phyloP scores from a whole-genome alignment of 1,284 basidiomycete genomes.

The Porodaedalea pini region DNA sequence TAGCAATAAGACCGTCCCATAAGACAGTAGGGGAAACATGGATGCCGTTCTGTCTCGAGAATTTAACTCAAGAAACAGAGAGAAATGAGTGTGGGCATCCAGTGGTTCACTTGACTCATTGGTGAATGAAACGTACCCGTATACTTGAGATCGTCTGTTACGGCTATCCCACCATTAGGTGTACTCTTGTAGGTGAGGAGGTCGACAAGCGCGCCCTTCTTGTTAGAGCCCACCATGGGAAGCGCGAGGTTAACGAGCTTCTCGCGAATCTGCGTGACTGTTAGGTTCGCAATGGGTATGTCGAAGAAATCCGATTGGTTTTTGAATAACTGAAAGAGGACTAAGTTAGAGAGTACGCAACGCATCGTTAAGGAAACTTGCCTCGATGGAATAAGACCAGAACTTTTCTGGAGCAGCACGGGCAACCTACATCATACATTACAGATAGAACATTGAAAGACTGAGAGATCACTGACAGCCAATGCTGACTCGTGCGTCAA shows the following conservation, averaged over 20 bases:
- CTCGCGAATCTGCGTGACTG: constrained; percentile 70
- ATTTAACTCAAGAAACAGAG: constrained; percentile 58
- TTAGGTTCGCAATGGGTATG: constrained; percentile 65
- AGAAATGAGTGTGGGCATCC: constrained; percentile 1
- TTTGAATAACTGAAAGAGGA: constrained; percentile 61
- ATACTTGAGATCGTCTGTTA: constrained; percentile 86
- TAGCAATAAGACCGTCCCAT: constrained; percentile 82
- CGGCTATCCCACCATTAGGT: constrained; percentile 71
- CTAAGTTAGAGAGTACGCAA: constrained; percentile 12
- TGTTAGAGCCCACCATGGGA: constrained; percentile 44
- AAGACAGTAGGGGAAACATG: constrained; percentile 89
- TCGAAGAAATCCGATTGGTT: constrained; percentile 78
- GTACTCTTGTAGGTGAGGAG: constrained; percentile 59
- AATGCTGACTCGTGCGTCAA: constrained; percentile 80
- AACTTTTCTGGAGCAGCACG: constrained; percentile 71
- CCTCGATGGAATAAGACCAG: constrained; percentile 71
- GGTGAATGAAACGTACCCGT: constrained; percentile 48
- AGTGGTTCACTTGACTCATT: not conserved
- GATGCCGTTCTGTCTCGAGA: constrained; percentile 86
- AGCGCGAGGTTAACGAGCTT: constrained; percentile 64
- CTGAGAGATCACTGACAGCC: constrained; percentile 49
- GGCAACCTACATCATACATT: constrained; percentile 43
- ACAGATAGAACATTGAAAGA: not conserved
- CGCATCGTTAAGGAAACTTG: constrained; percentile 33
- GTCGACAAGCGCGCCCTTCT: constrained; percentile 53